A percentile compares a stretch with the other conserved stretches of the same genome.
Evolutionary conservation across 768 basidiomycete genomes (phyloP).

Genomic region (Lactarius deliciosus): DNA sequence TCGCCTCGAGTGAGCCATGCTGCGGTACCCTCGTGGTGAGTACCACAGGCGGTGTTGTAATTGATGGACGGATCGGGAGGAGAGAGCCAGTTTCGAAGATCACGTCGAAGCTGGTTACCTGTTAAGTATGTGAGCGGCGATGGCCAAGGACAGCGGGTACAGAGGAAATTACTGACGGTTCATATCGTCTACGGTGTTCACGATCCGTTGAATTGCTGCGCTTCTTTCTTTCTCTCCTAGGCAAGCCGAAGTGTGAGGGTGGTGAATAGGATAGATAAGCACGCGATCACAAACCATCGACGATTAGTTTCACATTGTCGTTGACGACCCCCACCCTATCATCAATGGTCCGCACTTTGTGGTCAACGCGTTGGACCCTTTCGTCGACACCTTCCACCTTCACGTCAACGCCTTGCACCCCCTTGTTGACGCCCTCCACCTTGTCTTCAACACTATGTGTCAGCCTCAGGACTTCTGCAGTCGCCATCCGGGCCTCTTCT

Average conservation of each 20-base stretch:
- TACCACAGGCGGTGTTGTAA: not conserved
- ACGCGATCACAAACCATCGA: not conserved
- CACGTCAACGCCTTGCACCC: too few species aligned
- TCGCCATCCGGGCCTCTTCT: not conserved
- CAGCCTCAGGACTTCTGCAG: not conserved
- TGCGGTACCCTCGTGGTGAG: not conserved
- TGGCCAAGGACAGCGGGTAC: too few species aligned
- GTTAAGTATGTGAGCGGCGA: not conserved
- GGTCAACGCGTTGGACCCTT: too few species aligned
- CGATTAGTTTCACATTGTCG: not conserved
- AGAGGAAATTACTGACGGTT: not conserved
- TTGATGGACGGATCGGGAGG: conserved; percentile 9
- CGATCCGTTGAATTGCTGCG: not conserved
- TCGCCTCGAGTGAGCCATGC: not conserved
- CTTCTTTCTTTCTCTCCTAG: not conserved
- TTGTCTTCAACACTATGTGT: not conserved
- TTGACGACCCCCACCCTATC: not conserved
- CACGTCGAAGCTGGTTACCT: not conserved
- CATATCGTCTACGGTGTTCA: not conserved
- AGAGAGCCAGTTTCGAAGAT: conserved; percentile 3
- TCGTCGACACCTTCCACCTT: too few species aligned
- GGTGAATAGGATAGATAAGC: not conserved
- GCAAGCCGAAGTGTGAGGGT: not conserved
- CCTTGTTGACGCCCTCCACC: too few species aligned
- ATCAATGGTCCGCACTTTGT: not conserved